A percentile compares a stretch with the other conserved stretches of the same genome.
Evolutionary conservation across 495 filamentous ascomycete genomes (phyloP).

Genomic region (Trichoderma virens): DNA sequence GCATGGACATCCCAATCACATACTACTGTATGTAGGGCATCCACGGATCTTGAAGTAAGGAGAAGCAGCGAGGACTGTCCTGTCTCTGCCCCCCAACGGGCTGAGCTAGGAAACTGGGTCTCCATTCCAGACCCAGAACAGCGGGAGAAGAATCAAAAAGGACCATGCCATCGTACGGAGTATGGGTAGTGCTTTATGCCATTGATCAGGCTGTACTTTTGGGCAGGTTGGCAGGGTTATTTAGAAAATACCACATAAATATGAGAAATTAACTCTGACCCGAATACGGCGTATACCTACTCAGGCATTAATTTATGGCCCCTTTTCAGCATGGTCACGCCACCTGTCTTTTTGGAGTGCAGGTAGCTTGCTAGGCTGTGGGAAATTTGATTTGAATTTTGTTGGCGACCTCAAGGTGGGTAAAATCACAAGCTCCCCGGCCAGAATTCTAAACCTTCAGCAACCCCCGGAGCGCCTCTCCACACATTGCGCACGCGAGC

Average conservation of each 20-base stretch:
- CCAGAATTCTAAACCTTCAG: slow-evolving; percentile 2
- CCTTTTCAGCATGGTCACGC: slow-evolving; percentile 8
- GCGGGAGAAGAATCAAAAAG: not conserved
- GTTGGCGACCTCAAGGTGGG: not conserved
- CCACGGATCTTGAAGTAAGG: not conserved
- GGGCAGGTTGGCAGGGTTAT: too few relatives aligned
- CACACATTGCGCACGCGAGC: slow-evolving; percentile 7
- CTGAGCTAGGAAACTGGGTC: not conserved
- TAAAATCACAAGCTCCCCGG: slow-evolving; percentile 9
- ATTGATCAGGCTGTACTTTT: not conserved
- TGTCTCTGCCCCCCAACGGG: not conserved
- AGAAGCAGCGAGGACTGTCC: not conserved
- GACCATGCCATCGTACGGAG: not conserved
- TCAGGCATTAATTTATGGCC: not conserved
- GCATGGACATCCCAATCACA: not conserved
- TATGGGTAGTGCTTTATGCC: not conserved
- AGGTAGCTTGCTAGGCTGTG: slow-evolving; percentile 7
- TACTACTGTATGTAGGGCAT: not conserved
- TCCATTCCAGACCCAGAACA: not conserved
- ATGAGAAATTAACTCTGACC: not conserved
- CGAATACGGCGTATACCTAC: slow-evolving; percentile 7
- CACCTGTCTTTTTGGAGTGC: slow-evolving; percentile 5
- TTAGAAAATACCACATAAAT: not conserved
- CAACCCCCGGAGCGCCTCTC: not conserved
- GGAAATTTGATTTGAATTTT: not conserved